Evolutionary conservation across 2,329 filamentous ascomycete genomes (phyloP).

Genomic region (Exophiala phaeomuriformis): DNA sequence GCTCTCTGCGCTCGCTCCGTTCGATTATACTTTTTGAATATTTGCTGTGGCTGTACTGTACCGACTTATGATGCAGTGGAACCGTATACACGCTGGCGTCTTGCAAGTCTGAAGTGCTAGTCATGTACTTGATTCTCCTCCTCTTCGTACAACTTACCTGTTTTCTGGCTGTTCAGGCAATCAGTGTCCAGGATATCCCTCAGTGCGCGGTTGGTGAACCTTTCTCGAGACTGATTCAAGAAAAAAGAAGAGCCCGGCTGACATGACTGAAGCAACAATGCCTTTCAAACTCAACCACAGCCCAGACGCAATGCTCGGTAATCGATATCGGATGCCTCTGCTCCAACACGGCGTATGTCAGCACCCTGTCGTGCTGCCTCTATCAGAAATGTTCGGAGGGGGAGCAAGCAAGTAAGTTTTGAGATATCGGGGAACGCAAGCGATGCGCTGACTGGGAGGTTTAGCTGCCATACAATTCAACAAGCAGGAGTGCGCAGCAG

Average conservation of each 20-base stretch:
- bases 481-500: constrained; percentile 25
- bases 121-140: constrained; percentile 10
- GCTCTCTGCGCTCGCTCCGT: background rate
- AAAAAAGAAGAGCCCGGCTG: constrained; percentile 1
- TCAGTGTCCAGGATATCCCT: constrained; percentile 23
- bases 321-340: constrained; percentile 28
- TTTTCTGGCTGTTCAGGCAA: constrained; percentile 6
- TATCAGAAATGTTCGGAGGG: constrained; percentile 19
- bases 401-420: constrained; percentile 25
- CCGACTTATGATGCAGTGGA: constrained; percentile 6
- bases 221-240: background rate
- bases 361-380: constrained; percentile 27
- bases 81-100: background rate
- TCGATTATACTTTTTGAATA: constrained; percentile 2
- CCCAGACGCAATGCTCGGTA: constrained; percentile 23
- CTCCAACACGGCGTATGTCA: constrained; percentile 23
- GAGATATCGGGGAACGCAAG: background rate
- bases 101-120: constrained; percentile 2
- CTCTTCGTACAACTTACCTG: constrained; percentile 4
- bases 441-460: background rate
- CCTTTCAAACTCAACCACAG: constrained; percentile 24
- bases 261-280: constrained; percentile 23
- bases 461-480: constrained; percentile 28
- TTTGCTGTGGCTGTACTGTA: background rate
- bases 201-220: constrained; percentile 22